These are phyloP conservation scores for Agroathelia rolfsii DNA, from an alignment of 1,284 basidiomycete species.

Conservation along the genomic window DNA sequence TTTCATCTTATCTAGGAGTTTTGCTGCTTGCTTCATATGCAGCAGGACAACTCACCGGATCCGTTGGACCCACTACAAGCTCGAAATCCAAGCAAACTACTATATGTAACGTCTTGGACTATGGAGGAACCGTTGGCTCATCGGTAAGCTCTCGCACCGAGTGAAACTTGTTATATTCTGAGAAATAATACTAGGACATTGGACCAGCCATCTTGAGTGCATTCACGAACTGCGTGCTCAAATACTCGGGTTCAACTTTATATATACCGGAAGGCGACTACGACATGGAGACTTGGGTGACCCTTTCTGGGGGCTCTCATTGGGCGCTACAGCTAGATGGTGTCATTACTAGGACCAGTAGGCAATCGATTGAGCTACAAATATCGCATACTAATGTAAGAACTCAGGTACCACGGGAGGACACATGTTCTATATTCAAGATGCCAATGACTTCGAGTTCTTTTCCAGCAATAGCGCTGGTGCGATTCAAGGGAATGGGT, in stretches of 20 bases:
- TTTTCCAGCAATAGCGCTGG: constrained; percentile 12
- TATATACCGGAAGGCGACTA: constrained; percentile 7
- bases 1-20: no score
- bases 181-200: constrained; percentile 11
- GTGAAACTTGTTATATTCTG: no score
- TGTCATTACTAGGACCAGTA: constrained; percentile 9
- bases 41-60: constrained; percentile 6
- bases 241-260: constrained; percentile 3
- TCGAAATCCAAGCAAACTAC: constrained; percentile 6
- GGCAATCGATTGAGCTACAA: not conserved
- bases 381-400: not conserved
- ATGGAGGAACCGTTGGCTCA: constrained; percentile 1
- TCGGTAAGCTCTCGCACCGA: constrained; percentile 3
- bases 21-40: not conserved
- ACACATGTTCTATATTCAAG: constrained; percentile 8
- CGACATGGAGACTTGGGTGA: constrained; percentile 11
- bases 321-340: constrained; percentile 15
- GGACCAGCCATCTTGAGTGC: constrained; percentile 13
- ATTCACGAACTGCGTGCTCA: constrained; percentile 4
- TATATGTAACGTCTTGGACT: constrained; percentile 10
- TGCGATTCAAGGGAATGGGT: constrained; percentile 12
- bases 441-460: constrained; percentile 13
- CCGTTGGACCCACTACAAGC: constrained; percentile 8
- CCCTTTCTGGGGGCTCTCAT: constrained; percentile 9
- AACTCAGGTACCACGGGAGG: constrained; percentile 8